These are phyloP conservation scores for Chlamydomonas schloesseri DNA, from an alignment of 139 green algal genomes.

Conservation along the genomic window DNA sequence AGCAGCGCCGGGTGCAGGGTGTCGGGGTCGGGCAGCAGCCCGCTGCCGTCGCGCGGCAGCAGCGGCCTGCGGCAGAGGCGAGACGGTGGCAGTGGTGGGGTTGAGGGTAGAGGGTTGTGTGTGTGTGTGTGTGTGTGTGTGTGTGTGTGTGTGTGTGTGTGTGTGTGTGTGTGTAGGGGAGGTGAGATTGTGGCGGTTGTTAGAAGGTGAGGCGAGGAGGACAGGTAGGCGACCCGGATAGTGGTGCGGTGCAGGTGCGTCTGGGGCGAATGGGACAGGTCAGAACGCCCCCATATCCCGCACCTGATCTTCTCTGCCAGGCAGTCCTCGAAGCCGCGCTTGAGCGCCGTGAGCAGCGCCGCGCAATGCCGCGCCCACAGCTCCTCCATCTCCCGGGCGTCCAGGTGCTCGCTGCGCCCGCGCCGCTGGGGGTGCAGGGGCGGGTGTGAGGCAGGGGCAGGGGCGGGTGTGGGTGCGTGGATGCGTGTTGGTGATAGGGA, in stretches of 20 bases:
- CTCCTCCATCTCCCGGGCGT: constrained; percentile 37
- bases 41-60: neutral
- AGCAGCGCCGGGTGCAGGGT: neutral
- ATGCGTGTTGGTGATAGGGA: neutral
- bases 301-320: constrained; percentile 43
- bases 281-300: no score
- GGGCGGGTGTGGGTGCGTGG: no score
- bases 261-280: no score
- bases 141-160: no score
- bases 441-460: neutral
- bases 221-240: no score
- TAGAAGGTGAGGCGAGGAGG: no score
- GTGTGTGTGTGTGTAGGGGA: no score
- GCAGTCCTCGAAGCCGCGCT: constrained; percentile 23
- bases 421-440: constrained; percentile 20
- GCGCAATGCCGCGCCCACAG: constrained; percentile 20
- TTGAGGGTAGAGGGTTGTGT: no score
- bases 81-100: neutral
- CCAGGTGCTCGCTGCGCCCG: constrained; percentile 8
- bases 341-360: constrained; percentile 9
- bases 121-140: no score
- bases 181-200: no score
- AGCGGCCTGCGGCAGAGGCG: constrained; percentile 10
- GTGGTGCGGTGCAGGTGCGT: no score
- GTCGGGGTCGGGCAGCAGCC: neutral